A percentile compares a stretch with the other conserved stretches of the same genome.
These are phyloP conservation scores for Cercospora sp. DNA, from an alignment of 2,329 filamentous ascomycete species.

Conservation along the genomic window DNA sequence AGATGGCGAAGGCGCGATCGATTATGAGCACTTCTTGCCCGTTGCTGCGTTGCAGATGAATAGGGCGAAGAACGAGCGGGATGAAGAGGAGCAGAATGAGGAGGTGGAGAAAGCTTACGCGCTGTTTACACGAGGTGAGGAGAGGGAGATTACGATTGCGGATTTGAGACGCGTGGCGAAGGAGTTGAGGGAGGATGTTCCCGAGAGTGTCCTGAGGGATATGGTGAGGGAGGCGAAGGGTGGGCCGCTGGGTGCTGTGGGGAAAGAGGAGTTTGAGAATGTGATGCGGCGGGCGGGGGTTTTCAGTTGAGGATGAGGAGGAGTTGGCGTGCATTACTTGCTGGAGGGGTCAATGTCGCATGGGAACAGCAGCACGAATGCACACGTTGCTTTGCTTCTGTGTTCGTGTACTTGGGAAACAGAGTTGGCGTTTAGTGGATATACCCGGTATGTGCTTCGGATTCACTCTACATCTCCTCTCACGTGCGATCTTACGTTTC, in stretches of 20 bases:
- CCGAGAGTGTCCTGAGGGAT: slow-evolving; percentile 80
- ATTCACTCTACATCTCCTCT: neutral
- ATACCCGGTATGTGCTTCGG: slow-evolving; percentile 8
- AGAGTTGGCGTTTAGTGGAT: slow-evolving; percentile 9
- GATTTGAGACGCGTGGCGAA: slow-evolving; percentile 78
- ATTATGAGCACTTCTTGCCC: slow-evolving; percentile 79
- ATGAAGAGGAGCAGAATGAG: slow-evolving; percentile 55
- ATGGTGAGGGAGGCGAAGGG: slow-evolving; percentile 96
- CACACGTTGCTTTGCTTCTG: neutral
- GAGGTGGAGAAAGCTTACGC: slow-evolving; percentile 81
- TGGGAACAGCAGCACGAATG: neutral
- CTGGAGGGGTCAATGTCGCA: neutral
- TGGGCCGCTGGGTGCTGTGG: slow-evolving; percentile 72
- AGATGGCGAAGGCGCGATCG: slow-evolving; percentile 72
- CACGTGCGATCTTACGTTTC: neutral
- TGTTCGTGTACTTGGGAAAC: neutral
- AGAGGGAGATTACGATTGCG: slow-evolving; percentile 72
- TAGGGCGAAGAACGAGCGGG: slow-evolving; percentile 12
- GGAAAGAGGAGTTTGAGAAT: slow-evolving; percentile 76
- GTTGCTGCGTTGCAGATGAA: slow-evolving; percentile 86
- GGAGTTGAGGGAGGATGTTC: slow-evolving; percentile 79
- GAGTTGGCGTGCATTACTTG: neutral
- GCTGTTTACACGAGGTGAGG: slow-evolving; percentile 68
- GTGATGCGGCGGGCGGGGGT: slow-evolving; percentile 84
- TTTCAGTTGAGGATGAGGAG: slow-evolving; percentile 60